A percentile compares a stretch with the other conserved stretches of the same genome.
These are phyloP conservation scores for Lodderomyces margitis DNA, from an alignment of 1,139 yeast species.

Conservation along the genomic window DNA sequence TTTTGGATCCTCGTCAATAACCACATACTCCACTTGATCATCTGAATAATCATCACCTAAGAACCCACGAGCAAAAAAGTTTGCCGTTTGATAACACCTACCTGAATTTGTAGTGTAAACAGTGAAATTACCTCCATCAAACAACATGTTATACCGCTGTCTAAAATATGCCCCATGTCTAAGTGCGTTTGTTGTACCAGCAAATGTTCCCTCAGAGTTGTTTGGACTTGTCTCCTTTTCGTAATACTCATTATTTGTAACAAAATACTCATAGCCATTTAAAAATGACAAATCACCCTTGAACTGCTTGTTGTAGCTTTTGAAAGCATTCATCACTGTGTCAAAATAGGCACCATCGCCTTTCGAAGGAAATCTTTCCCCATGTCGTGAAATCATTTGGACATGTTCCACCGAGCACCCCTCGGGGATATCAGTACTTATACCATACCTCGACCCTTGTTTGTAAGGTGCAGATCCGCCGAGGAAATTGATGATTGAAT, in stretches of 20 bases:
- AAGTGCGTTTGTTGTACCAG: slow-evolving; percentile 32
- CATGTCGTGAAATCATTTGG: slow-evolving; percentile 63
- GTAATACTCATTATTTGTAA: slow-evolving; percentile 22
- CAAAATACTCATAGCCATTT: slow-evolving; percentile 35
- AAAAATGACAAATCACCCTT: slow-evolving; percentile 33
- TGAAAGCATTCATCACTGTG: slow-evolving; percentile 20
- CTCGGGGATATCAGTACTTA: slow-evolving; percentile 47
- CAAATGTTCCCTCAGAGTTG: slow-evolving; percentile 27
- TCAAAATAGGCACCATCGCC: slow-evolving; percentile 25
- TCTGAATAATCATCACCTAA: slow-evolving; percentile 24
- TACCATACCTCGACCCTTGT: slow-evolving; percentile 46
- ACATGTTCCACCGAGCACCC: slow-evolving; percentile 62
- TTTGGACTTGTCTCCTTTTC: slow-evolving; percentile 30
- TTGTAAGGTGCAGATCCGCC: slow-evolving; percentile 52
- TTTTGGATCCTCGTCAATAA: slow-evolving; percentile 28
- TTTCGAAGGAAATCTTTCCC: slow-evolving; percentile 62
- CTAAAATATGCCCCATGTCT: slow-evolving; percentile 37
- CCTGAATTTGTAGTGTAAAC: slow-evolving; percentile 35
- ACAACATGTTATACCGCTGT: slow-evolving; percentile 29
- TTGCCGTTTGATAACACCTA: slow-evolving; percentile 30
- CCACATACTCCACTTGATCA: slow-evolving; percentile 20
- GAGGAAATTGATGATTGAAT: slow-evolving; percentile 41
- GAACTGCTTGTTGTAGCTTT: slow-evolving; percentile 22
- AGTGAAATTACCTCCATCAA: slow-evolving; percentile 20
- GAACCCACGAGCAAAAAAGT: slow-evolving; percentile 34